These are phyloP conservation scores for Cafeteria roenbergensis DNA, from an alignment of 108 stramenopile genomes.

Conservation along the genomic window DNA sequence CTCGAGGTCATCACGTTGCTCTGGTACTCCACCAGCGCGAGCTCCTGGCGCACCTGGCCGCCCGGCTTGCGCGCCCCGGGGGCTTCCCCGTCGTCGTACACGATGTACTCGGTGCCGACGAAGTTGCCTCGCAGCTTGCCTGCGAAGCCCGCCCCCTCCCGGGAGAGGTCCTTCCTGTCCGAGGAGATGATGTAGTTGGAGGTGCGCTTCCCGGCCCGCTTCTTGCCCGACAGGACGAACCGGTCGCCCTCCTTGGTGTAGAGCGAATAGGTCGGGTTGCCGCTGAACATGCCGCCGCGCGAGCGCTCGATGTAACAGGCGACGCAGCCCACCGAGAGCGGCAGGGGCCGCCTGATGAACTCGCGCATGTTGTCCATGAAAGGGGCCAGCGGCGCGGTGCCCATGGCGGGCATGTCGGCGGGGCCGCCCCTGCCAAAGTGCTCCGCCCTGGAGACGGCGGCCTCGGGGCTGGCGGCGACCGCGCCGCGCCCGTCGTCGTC, in stretches of 20 bases:
- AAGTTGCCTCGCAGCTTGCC: conserved; percentile 75
- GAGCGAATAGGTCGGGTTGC: conserved; percentile 63
- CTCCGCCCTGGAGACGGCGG: no score
- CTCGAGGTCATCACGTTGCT: conserved; percentile 56
- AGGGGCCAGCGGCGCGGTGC: no score
- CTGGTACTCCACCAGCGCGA: conserved; percentile 61
- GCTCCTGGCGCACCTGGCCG: conserved; percentile 45
- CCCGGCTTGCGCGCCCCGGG: conserved; percentile 44
- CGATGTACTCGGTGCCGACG: conserved; percentile 66
- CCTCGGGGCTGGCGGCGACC: no score
- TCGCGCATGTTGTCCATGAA: conserved; percentile 41
- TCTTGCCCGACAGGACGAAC: conserved; percentile 70
- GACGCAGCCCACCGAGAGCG: conserved; percentile 50
- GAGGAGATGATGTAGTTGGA: conserved; percentile 70
- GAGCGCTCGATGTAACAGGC: conserved; percentile 66
- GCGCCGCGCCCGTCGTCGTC: no score
- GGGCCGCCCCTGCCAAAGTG: no score
- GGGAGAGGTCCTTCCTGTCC: conserved; percentile 53
- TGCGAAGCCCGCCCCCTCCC: conserved; percentile 50
- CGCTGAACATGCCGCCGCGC: conserved; percentile 52
- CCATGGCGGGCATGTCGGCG: no score
- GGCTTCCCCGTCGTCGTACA: conserved; percentile 62
- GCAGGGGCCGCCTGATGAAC: conserved; percentile 57
- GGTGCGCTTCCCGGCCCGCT: conserved; percentile 61
- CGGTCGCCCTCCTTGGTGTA: conserved; percentile 60